Conservation (phyloP, 2,329 filamentous ascomycete species). For the Aspergillus versicolor region DNA sequence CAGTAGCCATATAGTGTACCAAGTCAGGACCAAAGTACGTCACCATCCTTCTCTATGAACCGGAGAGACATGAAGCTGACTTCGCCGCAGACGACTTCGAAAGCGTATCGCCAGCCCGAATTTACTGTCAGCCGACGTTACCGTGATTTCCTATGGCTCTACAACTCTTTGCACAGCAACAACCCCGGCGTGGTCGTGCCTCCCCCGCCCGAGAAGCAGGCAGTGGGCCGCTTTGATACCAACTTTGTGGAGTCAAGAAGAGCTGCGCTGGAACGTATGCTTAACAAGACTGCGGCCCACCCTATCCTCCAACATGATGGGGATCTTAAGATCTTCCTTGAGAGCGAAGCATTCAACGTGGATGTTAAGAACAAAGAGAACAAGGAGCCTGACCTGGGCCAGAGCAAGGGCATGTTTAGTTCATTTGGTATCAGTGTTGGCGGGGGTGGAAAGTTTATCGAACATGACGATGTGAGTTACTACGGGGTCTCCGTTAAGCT, state of each 20-base stretch:
- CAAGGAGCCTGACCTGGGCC: conserved; percentile 77
- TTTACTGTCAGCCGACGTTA: conserved; percentile 94
- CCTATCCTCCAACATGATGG: conserved; percentile 87
- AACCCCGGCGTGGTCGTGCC: conserved; percentile 94
- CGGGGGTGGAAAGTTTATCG: conserved; percentile 81
- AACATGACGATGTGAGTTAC: conserved; percentile 83
- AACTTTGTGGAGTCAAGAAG: conserved; percentile 94
- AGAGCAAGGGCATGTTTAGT: conserved; percentile 92
- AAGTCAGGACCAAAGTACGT: conserved; percentile 83
- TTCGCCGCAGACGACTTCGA: conserved; percentile 74
- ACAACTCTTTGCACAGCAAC: conserved; percentile 89
- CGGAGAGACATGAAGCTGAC: conserved; percentile 9
- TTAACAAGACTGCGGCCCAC: conserved; percentile 91
- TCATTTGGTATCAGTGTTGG: conserved; percentile 78
- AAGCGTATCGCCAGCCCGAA: conserved; percentile 88
- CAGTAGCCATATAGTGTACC: conserved; percentile 96
- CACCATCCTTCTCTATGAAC: background rate
- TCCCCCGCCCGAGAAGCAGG: conserved; percentile 95
- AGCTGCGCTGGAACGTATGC: conserved; percentile 91
- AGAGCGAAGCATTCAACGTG: conserved; percentile 92
- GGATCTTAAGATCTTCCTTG: conserved; percentile 93
- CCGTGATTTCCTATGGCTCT: conserved; percentile 96
- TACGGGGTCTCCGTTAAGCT: background rate
- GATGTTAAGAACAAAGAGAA: conserved; percentile 98
- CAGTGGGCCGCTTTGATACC: conserved; percentile 89